Evolutionary conservation across 225 moss, liverwort and hornwort species (phyloP).

Genomic region (Pseudisothecium myosuroides): DNA sequence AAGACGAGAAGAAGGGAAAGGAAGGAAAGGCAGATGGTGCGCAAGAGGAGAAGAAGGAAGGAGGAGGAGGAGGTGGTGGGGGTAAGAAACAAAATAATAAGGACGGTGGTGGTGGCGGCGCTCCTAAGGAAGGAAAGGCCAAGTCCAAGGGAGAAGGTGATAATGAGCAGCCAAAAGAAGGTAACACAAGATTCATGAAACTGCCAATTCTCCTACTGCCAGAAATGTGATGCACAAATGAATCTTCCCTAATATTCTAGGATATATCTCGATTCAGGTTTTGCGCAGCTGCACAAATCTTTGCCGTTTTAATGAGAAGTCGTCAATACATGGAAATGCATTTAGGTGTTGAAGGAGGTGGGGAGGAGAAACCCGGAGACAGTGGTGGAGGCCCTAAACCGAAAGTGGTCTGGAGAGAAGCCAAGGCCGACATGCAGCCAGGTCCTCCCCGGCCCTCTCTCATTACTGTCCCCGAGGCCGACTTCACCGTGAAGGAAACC

Average conservation of each 20-base stretch:
- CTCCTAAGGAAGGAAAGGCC: neutral
- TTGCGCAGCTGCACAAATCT: too few species aligned
- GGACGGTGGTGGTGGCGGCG: neutral
- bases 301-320: neutral
- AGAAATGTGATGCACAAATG: neutral
- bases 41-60: neutral
- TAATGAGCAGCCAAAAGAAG: neutral
- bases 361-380: neutral
- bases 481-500: constrained; percentile 75
- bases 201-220: neutral
- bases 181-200: neutral
- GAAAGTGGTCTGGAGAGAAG: constrained; percentile 18
- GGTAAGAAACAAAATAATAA: constrained; percentile 7
- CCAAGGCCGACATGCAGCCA: constrained; percentile 19
- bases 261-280: neutral
- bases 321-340: too few species aligned
- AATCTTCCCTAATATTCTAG: neutral
- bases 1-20: constrained; percentile 17
- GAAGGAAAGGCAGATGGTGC: neutral
- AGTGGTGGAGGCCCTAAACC: neutral
- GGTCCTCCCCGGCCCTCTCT: constrained; percentile 26
- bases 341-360: neutral
- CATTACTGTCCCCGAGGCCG: constrained; percentile 50
- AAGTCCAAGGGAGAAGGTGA: neutral
- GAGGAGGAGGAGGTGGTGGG: neutral